Evolutionary conservation across 2,329 filamentous ascomycete species (phyloP).

Genomic region (Tolypocladium album): DNA sequence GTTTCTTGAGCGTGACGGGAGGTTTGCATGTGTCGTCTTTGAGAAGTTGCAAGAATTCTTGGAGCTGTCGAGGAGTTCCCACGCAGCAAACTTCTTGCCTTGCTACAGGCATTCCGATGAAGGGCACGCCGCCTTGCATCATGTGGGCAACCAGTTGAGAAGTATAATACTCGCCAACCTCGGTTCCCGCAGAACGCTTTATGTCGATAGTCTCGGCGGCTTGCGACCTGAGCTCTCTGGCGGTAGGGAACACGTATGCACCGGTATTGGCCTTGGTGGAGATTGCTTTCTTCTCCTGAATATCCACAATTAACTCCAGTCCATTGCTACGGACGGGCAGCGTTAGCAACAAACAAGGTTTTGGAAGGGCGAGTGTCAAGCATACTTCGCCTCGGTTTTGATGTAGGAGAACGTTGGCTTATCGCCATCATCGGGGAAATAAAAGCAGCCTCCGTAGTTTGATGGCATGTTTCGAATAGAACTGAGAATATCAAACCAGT

Average conservation of each 20-base stretch:
- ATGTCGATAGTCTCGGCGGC: conserved; percentile 8
- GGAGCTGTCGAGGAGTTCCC: conserved; percentile 16
- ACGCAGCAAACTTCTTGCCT: conserved; percentile 15
- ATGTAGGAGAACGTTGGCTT: conserved; percentile 19
- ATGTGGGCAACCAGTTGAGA: conserved; percentile 9
- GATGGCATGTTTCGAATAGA: conserved; percentile 14
- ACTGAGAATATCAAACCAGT: conserved; percentile 18
- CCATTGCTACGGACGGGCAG: neutral
- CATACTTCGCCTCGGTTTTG: conserved; percentile 12
- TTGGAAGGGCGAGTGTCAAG: neutral
- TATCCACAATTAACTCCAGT: conserved; percentile 14
- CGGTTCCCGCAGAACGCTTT: conserved; percentile 9
- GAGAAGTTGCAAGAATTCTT: conserved; percentile 12
- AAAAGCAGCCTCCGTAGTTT: conserved; percentile 14
- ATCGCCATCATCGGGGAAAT: conserved; percentile 16
- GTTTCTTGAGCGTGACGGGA: conserved; percentile 11
- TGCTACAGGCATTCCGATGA: conserved; percentile 11
- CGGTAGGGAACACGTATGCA: conserved; percentile 15
- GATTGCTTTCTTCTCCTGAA: conserved; percentile 18
- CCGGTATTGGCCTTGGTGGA: conserved; percentile 18
- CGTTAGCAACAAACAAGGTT: neutral
- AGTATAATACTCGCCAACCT: conserved; percentile 16
- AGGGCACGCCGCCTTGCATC: conserved; percentile 13
- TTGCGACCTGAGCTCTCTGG: conserved; percentile 12
- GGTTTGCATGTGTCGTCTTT: neutral